phyloP scores from a whole-genome alignment of 2,329 filamentous ascomycete genomes.

The Trichoderma citrinoviride region DNA sequence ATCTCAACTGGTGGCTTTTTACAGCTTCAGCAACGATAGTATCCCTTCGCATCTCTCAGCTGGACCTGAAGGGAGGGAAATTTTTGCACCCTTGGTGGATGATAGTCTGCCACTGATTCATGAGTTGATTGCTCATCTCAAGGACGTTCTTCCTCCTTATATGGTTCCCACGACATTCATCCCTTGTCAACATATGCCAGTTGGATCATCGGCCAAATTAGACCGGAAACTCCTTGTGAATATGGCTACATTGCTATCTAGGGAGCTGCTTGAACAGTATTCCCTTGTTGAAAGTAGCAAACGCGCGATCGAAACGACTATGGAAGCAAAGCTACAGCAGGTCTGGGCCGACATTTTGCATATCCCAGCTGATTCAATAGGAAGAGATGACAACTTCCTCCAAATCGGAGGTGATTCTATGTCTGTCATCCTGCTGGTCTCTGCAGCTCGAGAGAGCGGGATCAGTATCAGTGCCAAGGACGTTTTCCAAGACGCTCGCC shows the following conservation, averaged over 20 bases:
- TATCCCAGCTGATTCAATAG: conserved; percentile 16
- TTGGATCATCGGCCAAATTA: not conserved
- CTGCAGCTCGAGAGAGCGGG: not conserved
- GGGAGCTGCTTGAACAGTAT: not conserved
- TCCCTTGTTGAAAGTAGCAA: not conserved
- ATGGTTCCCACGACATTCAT: conserved; percentile 3
- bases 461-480: conserved; percentile 19
- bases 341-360: conserved; percentile 5
- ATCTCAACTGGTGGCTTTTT: not conserved
- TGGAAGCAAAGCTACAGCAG: not conserved
- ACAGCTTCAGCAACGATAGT: not conserved
- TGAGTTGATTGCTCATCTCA: not conserved
- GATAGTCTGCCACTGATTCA: not conserved
- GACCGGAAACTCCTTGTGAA: not conserved
- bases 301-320: not conserved
- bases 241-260: not conserved
- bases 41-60: not conserved
- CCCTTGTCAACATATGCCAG: not conserved
- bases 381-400: conserved; percentile 25
- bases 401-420: conserved; percentile 26
- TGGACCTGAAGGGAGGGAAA: no score
- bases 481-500: conserved; percentile 23
- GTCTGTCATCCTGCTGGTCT: not conserved
- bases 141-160: not conserved
- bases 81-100: not conserved